phyloP scores from a whole-genome alignment of 108 stramenopile species.

The Cyclotella baltica region DNA sequence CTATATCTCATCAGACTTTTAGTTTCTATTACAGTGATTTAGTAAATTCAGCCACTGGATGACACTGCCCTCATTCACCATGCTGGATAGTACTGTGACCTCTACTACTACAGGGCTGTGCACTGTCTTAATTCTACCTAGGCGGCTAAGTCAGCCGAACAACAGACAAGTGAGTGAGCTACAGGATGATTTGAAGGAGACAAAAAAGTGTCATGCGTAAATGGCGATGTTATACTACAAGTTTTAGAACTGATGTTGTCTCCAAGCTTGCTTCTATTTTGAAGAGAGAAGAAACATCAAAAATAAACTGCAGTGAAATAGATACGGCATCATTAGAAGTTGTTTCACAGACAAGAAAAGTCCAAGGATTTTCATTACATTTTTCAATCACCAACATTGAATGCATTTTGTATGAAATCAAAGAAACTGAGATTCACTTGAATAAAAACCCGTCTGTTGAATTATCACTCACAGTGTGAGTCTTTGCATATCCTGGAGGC shows the following conservation, averaged over 20 bases:
- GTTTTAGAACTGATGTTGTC: constrained; percentile 45
- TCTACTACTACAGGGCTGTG: too few relatives aligned
- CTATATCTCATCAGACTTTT: too few relatives aligned
- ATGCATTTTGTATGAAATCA: constrained; percentile 29
- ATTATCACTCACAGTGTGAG: constrained; percentile 43
- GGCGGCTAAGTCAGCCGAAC: constrained; percentile 27
- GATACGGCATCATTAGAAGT: constrained; percentile 25
- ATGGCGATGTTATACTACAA: constrained; percentile 48
- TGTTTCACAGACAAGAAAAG: constrained; percentile 25
- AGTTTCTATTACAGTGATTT: too few relatives aligned
- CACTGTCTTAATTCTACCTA: too few relatives aligned
- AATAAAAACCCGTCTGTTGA: constrained; percentile 49
- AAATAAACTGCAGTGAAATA: constrained; percentile 12
- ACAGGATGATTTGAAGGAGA: constrained; percentile 46
- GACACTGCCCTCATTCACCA: too few relatives aligned
- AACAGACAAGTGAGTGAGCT: constrained; percentile 30
- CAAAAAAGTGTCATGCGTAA: constrained; percentile 47
- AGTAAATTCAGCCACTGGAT: too few relatives aligned
- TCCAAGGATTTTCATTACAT: constrained; percentile 47
- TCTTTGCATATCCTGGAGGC: constrained; percentile 49
- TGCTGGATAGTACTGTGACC: too few relatives aligned
- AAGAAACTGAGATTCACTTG: constrained; percentile 49
- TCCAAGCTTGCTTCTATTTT: constrained; percentile 37
- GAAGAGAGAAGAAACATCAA: constrained; percentile 38
- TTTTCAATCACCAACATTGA: constrained; percentile 29